Conservation (phyloP, 2,329 filamentous ascomycete species). For the Aspergillus ochraceus region DNA sequence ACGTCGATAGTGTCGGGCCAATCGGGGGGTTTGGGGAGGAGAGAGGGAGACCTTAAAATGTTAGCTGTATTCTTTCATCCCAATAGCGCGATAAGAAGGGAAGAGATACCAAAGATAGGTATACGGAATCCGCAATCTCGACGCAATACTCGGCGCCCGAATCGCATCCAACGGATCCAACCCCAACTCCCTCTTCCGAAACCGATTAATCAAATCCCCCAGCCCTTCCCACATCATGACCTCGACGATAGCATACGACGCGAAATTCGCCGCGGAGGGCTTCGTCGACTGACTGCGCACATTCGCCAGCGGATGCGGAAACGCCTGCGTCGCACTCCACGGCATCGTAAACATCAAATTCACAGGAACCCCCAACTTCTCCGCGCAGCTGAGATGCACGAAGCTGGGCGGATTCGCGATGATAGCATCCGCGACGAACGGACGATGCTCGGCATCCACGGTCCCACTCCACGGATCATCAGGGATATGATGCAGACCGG, state of each 20-base stretch:
- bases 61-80: slow-evolving; percentile 7
- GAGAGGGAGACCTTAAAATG: slow-evolving; percentile 60
- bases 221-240: slow-evolving; percentile 93
- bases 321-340: slow-evolving; percentile 81
- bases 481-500: slow-evolving; percentile 52
- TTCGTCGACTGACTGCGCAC: slow-evolving; percentile 76
- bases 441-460: slow-evolving; percentile 49
- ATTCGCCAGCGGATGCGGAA: slow-evolving; percentile 83
- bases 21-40: slow-evolving; percentile 77
- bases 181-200: slow-evolving; percentile 71
- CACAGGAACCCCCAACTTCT: slow-evolving; percentile 73
- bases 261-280: slow-evolving; percentile 73
- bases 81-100: slow-evolving; percentile 42
- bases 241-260: slow-evolving; percentile 81
- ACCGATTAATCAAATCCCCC: slow-evolving; percentile 87
- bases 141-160: slow-evolving; percentile 78
- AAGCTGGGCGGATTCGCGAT: slow-evolving; percentile 82
- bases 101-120: slow-evolving; percentile 79
- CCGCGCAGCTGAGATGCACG: slow-evolving; percentile 76
- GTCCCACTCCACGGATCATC: slow-evolving; percentile 43
- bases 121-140: slow-evolving; percentile 73
- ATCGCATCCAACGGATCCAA: slow-evolving; percentile 76
- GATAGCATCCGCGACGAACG: slow-evolving; percentile 86
- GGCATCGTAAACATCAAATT: slow-evolving; percentile 97
- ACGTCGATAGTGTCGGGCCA: slow-evolving; percentile 72